These are phyloP conservation scores for Collybia sp. DNA, from an alignment of 768 basidiomycete genomes.

Conservation along the genomic window DNA sequence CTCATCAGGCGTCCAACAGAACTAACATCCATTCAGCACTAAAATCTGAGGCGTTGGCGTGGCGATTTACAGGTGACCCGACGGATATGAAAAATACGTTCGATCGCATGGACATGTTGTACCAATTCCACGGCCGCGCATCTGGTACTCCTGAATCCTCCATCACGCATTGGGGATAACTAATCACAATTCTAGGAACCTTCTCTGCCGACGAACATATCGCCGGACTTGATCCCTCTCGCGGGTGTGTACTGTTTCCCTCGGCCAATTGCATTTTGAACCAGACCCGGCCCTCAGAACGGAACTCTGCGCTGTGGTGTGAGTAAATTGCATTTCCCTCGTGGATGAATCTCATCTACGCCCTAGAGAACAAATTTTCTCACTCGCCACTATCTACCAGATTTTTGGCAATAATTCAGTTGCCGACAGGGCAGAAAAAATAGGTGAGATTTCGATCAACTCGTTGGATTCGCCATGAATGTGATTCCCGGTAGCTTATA, in stretches of 20 bases:
- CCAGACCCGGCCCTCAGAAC: constrained; percentile 15
- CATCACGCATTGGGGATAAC: not conserved
- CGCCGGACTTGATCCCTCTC: constrained; percentile 35
- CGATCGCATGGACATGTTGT: constrained; percentile 32
- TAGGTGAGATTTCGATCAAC: constrained; percentile 17
- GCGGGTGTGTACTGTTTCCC: constrained; percentile 22
- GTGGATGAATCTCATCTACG: not conserved
- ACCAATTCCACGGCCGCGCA: constrained; percentile 33
- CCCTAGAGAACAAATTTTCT: constrained; percentile 37
- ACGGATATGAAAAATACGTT: constrained; percentile 34
- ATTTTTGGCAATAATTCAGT: constrained; percentile 37
- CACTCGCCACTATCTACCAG: constrained; percentile 34
- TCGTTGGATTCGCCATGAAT: not conserved
- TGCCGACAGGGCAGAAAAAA: constrained; percentile 33
- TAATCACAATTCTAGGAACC: constrained; percentile 19
- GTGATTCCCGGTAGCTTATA: constrained; percentile 23
- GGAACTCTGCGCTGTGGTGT: constrained; percentile 38
- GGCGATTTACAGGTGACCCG: constrained; percentile 32
- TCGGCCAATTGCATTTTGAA: not conserved
- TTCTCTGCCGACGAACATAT: constrained; percentile 38
- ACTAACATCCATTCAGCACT: constrained; percentile 18
- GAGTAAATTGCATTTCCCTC: constrained; percentile 4
- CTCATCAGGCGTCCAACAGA: not conserved
- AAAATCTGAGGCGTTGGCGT: constrained; percentile 38
- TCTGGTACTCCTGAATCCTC: constrained; percentile 16